These are phyloP conservation scores for Penicillium pancosmium DNA, from an alignment of 495 filamentous ascomycete genomes.

Conservation along the genomic window DNA sequence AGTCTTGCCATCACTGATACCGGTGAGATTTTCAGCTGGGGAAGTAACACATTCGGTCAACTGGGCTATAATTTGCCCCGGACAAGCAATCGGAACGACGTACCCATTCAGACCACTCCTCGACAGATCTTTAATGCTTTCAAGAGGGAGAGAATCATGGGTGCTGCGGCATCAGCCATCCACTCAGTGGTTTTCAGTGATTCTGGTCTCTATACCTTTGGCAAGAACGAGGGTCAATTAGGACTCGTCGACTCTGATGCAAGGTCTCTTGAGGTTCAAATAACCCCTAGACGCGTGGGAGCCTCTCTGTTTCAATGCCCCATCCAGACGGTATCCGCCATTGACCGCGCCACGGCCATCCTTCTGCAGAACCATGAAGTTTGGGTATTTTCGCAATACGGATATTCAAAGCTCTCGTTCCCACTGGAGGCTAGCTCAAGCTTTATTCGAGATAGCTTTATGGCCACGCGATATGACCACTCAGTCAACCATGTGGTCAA, in stretches of 20 bases:
- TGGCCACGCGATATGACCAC: conserved; percentile 67
- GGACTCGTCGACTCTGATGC: conserved; percentile 95
- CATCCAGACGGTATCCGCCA: conserved; percentile 81
- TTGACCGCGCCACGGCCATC: conserved; percentile 85
- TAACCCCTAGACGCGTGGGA: conserved; percentile 80
- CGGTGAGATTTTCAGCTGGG: conserved; percentile 91
- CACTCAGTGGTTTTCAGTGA: conserved; percentile 89
- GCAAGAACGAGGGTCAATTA: conserved; percentile 93
- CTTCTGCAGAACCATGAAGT: conserved; percentile 86
- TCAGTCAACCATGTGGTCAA: conserved; percentile 67
- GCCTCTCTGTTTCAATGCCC: conserved; percentile 79
- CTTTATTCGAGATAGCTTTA: conserved; percentile 67
- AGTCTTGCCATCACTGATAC: conserved; percentile 78
- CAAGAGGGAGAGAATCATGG: conserved; percentile 80
- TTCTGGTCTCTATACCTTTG: conserved; percentile 86
- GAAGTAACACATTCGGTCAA: conserved; percentile 83
- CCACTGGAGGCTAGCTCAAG: conserved; percentile 72
- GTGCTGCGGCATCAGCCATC: conserved; percentile 85
- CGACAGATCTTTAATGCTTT: conserved; percentile 89
- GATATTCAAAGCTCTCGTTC: conserved; percentile 83
- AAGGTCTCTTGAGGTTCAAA: conserved; percentile 80
- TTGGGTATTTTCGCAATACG: conserved; percentile 91
- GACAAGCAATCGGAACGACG: conserved; percentile 61
- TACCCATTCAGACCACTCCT: conserved; percentile 76
- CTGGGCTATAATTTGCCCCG: conserved; percentile 75